A percentile compares a stretch with the other conserved stretches of the same genome.
These are phyloP conservation scores for Oxytropis ochrocephala DNA, from an alignment of 306 rosid genomes.

Conservation along the genomic window DNA sequence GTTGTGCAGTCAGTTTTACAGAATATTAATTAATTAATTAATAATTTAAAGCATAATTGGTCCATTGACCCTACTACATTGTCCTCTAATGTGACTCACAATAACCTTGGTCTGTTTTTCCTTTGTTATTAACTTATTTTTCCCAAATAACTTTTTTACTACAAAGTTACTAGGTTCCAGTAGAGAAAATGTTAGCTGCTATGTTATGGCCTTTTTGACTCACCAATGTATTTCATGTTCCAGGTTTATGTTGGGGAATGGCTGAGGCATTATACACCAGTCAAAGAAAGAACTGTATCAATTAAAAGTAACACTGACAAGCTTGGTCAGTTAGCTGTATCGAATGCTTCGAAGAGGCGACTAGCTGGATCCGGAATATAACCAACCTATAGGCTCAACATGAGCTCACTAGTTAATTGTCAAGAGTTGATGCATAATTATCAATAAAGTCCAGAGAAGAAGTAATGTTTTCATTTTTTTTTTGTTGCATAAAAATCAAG, in stretches of 20 bases:
- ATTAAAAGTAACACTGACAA: constrained; percentile 41
- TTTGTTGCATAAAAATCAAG: not conserved
- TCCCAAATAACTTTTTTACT: not conserved
- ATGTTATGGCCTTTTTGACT: not conserved
- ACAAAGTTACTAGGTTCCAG: not conserved
- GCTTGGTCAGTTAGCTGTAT: constrained; percentile 65
- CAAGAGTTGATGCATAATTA: not conserved
- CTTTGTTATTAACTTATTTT: not conserved
- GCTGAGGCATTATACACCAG: constrained; percentile 65
- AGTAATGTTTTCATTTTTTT: not conserved
- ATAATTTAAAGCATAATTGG: not conserved
- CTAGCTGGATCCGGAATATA: constrained; percentile 64
- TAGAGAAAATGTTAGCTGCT: not conserved
- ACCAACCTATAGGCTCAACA: constrained; percentile 1
- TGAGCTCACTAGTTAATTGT: not conserved
- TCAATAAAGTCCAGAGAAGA: not conserved
- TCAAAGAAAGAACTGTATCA: constrained; percentile 37
- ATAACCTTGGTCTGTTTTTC: not conserved
- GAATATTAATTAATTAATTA: too few relatives aligned
- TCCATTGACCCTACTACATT: not conserved
- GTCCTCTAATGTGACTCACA: not conserved
- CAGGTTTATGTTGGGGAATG: constrained; percentile 82
- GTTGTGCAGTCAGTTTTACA: not conserved
- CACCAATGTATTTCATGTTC: constrained; percentile 1
- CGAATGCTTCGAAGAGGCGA: constrained; percentile 76